A percentile compares a stretch with the other conserved stretches of the same genome.
phyloP scores from a whole-genome alignment of 2,329 filamentous ascomycete species.

The Fusarium cyanostomum region DNA sequence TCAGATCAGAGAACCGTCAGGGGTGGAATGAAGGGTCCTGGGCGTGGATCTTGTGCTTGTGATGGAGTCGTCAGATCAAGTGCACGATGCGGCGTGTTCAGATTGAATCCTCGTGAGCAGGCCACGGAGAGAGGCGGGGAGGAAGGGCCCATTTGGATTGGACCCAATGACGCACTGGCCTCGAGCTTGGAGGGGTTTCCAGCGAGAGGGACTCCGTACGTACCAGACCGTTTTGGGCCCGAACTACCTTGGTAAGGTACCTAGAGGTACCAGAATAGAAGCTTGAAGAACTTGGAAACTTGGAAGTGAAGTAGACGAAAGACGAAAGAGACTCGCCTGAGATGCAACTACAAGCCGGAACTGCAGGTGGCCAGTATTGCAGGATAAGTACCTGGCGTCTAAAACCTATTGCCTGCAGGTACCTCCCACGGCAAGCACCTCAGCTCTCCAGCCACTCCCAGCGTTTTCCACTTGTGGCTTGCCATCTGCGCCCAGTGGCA shows the following conservation, averaged over 20 bases:
- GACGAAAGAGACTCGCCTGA: neutral
- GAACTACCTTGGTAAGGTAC: too few relatives aligned
- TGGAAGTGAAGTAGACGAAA: neutral
- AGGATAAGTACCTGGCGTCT: neutral
- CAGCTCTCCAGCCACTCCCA: neutral
- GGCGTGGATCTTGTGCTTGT: constrained; percentile 23
- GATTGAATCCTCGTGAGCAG: constrained; percentile 38
- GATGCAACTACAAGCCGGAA: neutral
- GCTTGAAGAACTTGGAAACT: neutral
- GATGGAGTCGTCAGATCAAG: constrained; percentile 36
- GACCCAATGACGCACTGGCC: constrained; percentile 40
- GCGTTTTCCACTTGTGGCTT: constrained; percentile 4
- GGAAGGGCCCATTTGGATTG: constrained; percentile 15
- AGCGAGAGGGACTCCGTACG: constrained; percentile 23
- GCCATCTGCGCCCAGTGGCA: neutral
- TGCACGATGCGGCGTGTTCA: constrained; percentile 19
- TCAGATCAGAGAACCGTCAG: neutral
- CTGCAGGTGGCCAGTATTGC: neutral
- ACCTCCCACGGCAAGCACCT: neutral
- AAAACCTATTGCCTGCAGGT: constrained; percentile 5
- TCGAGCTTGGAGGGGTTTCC: constrained; percentile 25
- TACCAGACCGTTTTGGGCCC: constrained; percentile 12
- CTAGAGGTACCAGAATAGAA: neutral
- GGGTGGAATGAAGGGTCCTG: neutral
- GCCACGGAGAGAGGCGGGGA: constrained; percentile 33